Percentiles rank a stretch among this genome's conserved stretches.
Conservation (phyloP, 371 early-diverging fungal species). For the Circinella minor region DNA sequence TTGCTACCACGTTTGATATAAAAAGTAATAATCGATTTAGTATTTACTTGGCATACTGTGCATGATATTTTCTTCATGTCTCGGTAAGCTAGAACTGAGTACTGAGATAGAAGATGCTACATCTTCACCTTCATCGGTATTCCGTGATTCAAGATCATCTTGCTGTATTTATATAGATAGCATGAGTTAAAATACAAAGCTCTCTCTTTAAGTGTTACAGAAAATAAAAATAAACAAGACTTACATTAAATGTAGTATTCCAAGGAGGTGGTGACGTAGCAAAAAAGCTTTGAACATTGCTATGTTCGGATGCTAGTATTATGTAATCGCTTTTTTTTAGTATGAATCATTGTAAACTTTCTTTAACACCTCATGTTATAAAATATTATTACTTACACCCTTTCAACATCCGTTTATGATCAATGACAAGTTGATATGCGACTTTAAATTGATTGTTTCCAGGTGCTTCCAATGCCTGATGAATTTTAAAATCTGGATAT, state of each 20-base stretch:
- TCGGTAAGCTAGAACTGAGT: conserved; percentile 69
- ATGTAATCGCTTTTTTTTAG: background rate
- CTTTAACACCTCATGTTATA: too few species aligned
- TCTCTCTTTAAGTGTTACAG: background rate
- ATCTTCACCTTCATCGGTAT: conserved; percentile 30
- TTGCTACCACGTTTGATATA: too few species aligned
- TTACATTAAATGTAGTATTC: conserved; percentile 55
- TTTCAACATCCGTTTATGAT: conserved; percentile 77
- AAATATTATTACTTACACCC: conserved; percentile 54
- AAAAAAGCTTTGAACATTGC: conserved; percentile 64
- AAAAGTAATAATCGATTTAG: background rate
- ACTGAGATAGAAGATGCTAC: conserved; percentile 66
- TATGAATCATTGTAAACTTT: too few species aligned
- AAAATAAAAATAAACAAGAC: background rate
- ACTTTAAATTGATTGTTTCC: conserved; percentile 93
- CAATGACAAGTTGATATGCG: conserved; percentile 90
- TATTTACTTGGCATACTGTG: conserved; percentile 14
- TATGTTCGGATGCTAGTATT: conserved; percentile 37
- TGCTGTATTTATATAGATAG: background rate
- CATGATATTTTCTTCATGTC: conserved; percentile 28
- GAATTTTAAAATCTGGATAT: conserved; percentile 69
- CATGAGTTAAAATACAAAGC: too few species aligned
- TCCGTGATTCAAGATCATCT: conserved; percentile 9
- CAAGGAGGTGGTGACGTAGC: conserved; percentile 72
- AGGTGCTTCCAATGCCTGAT: conserved; percentile 72